These are phyloP conservation scores for Cetraspora pellucida DNA, from an alignment of 192 early-diverging fungal species.

Conservation along the genomic window DNA sequence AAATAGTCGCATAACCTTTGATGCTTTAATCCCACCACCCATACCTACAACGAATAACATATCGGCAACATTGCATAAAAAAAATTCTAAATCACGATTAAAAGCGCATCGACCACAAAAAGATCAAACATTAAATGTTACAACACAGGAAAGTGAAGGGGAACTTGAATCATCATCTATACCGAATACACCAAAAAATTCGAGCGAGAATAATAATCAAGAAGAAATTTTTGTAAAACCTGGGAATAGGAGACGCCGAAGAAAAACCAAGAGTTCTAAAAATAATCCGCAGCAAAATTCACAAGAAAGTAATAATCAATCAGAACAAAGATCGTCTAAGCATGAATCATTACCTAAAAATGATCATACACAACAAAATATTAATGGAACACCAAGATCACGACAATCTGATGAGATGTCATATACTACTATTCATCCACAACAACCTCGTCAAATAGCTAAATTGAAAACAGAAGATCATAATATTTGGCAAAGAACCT, in stretches of 20 bases:
- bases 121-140: background rate
- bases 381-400: background rate
- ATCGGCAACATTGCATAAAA: background rate
- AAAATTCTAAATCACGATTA: background rate
- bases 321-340: constrained; percentile 2
- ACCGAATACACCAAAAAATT: background rate
- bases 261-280: constrained; percentile 16
- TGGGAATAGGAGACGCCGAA: constrained; percentile 10
- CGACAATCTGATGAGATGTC: background rate
- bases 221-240: constrained; percentile 9
- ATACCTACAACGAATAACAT: background rate
- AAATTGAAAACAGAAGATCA: background rate
- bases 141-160: constrained; percentile 14
- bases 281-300: constrained; percentile 16
- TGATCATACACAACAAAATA: background rate
- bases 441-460: background rate
- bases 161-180: background rate
- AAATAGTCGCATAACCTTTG: background rate
- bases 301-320: background rate
- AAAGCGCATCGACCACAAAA: background rate
- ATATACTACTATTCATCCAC: background rate
- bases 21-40: background rate
- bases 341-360: background rate
- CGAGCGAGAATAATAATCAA: background rate
- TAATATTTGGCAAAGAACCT: background rate